Conservation (phyloP, 257 asterid species). For the Jacaranda copaia region DNA sequence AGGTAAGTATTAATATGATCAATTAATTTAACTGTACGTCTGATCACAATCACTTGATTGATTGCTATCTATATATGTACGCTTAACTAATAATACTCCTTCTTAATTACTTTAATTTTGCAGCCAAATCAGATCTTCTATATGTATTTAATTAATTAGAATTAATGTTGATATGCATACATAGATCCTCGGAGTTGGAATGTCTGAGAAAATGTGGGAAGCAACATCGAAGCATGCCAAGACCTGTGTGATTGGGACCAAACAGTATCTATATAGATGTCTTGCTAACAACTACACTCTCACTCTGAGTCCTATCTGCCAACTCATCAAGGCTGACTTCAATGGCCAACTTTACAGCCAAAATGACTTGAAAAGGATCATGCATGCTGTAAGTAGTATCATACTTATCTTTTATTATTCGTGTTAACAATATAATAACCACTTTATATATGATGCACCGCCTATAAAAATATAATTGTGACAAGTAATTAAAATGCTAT, state of each 20-base stretch:
- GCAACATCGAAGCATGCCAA: constrained; percentile 63
- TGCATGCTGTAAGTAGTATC: constrained; percentile 42
- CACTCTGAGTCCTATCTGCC: constrained; percentile 59
- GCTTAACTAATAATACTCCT: too few species aligned
- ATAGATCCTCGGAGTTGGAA: constrained; percentile 68
- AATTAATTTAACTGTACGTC: too few species aligned
- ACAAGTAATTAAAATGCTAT: too few species aligned
- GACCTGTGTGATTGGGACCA: constrained; percentile 67
- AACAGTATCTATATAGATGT: constrained; percentile 39
- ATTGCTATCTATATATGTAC: too few species aligned
- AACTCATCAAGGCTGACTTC: constrained; percentile 51
- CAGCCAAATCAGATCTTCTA: too few species aligned
- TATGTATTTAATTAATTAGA: too few species aligned
- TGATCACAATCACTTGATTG: too few species aligned
- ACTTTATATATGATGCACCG: too few species aligned
- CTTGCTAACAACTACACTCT: constrained; percentile 44
- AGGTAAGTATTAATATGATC: too few species aligned
- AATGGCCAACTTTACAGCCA: constrained; percentile 42
- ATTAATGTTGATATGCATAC: too few species aligned
- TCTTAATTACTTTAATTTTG: too few species aligned
- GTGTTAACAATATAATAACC: background rate
- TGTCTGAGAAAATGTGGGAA: constrained; percentile 82
- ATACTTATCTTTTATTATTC: background rate
- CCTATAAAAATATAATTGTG: too few species aligned
- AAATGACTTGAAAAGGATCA: constrained; percentile 29